A percentile compares a stretch with the other conserved stretches of the same genome.
These are phyloP conservation scores for Rhizopogon roseolus DNA, from an alignment of 768 basidiomycete genomes.

Conservation along the genomic window DNA sequence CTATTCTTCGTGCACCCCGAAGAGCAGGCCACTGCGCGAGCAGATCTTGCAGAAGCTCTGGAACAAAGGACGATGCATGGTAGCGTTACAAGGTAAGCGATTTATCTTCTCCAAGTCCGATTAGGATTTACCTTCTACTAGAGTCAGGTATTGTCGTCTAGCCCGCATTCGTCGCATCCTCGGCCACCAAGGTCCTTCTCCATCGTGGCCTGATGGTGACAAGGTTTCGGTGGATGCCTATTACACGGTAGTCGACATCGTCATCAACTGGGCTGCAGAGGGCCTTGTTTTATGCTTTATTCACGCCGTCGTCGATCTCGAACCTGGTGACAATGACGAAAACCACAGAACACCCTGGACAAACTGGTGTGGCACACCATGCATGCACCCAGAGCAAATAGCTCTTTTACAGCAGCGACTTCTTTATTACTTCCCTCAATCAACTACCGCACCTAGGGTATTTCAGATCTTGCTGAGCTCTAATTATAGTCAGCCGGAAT, in stretches of 20 bases:
- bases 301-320: conserved; percentile 75
- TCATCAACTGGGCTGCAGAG: conserved; percentile 86
- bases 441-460: conserved; percentile 51
- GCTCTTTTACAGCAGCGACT: conserved; percentile 57
- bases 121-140: conserved; percentile 24
- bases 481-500: conserved; percentile 32
- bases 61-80: conserved; percentile 75
- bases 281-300: conserved; percentile 86
- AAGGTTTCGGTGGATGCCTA: conserved; percentile 65
- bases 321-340: conserved; percentile 69
- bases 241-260: conserved; percentile 86
- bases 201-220: conserved; percentile 59
- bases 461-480: conserved; percentile 75
- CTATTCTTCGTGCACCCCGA: conserved; percentile 82
- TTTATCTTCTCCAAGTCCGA: conserved; percentile 2
- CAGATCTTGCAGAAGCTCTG: conserved; percentile 71
- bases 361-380: conserved; percentile 84
- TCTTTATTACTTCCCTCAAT: conserved; percentile 47
- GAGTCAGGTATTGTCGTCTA: conserved; percentile 76
- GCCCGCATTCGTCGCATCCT: conserved; percentile 67
- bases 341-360: conserved; percentile 70
- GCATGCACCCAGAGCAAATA: conserved; percentile 53
- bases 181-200: conserved; percentile 55
- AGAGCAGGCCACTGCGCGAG: conserved; percentile 68
- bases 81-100: conserved; percentile 67